phyloP scores from a whole-genome alignment of 768 basidiomycete genomes.

The Serpula lacrymans region DNA sequence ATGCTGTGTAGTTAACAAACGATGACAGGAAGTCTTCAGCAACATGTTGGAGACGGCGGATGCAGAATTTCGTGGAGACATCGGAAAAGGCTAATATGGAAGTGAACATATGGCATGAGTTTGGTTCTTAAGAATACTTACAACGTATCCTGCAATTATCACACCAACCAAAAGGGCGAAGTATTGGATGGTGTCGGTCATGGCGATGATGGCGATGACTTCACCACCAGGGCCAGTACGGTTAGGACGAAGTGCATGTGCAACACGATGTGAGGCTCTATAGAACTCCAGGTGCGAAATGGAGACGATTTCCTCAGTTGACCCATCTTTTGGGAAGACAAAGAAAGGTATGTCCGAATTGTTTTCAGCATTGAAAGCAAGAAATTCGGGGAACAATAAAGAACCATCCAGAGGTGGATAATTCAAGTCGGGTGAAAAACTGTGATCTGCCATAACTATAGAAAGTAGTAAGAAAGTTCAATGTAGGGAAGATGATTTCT shows the following conservation, averaged over 20 bases:
- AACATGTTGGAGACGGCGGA: conserved; percentile 31
- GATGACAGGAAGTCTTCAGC: too few species aligned
- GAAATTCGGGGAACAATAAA: conserved; percentile 18
- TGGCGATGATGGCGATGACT: conserved; percentile 34
- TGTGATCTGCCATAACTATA: too few species aligned
- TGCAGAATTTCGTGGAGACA: conserved; percentile 37
- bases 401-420: conserved; percentile 24
- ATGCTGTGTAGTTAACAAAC: too few species aligned
- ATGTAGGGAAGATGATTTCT: too few species aligned
- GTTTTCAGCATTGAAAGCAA: conserved; percentile 16
- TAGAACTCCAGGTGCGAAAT: conserved; percentile 38
- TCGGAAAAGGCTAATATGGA: conserved; percentile 38
- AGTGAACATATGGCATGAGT: neutral
- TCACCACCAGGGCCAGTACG: conserved; percentile 26
- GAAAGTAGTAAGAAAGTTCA: too few species aligned
- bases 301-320: conserved; percentile 15
- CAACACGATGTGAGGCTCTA: conserved; percentile 37
- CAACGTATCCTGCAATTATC: conserved; percentile 33
- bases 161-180: conserved; percentile 33
- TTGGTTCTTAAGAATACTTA: conserved; percentile 12
- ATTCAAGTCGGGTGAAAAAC: too few species aligned
- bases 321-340: neutral
- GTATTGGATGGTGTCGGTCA: conserved; percentile 33
- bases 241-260: conserved; percentile 36
- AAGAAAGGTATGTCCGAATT: conserved; percentile 25